A percentile compares a stretch with the other conserved stretches of the same genome.
Evolutionary conservation across 305 asterid species (phyloP).

Genomic region (Fraxinus albicans): DNA sequence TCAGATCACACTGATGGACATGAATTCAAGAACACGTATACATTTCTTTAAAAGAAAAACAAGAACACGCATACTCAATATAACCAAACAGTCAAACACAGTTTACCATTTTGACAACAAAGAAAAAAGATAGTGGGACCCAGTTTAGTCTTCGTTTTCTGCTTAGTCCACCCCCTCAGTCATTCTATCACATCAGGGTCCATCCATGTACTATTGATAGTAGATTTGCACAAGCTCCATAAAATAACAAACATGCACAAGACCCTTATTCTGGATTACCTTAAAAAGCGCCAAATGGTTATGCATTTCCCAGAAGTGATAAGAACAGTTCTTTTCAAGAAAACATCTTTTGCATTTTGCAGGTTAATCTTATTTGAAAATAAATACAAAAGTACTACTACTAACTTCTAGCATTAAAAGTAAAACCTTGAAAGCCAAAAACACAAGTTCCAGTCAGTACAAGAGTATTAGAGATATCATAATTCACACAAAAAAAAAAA

Average conservation of each 20-base stretch:
- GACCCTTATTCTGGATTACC: too few species aligned
- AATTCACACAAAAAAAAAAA: background rate
- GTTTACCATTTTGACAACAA: background rate
- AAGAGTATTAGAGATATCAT: background rate
- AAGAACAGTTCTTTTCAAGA: background rate
- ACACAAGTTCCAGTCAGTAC: background rate
- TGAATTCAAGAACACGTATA: background rate
- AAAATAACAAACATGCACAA: too few species aligned
- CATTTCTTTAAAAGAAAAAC: background rate
- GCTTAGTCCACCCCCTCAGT: too few species aligned
- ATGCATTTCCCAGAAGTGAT: background rate
- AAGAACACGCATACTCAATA: background rate
- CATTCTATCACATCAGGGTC: too few species aligned
- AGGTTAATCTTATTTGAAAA: background rate
- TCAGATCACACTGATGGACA: background rate
- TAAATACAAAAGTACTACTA: background rate
- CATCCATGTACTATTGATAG: too few species aligned
- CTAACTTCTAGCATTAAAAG: background rate
- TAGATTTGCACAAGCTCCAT: too few species aligned
- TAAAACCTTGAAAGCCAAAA: background rate
- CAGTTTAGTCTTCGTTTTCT: too few species aligned
- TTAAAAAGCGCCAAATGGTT: too few species aligned
- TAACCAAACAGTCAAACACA: background rate
- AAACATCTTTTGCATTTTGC: background rate
- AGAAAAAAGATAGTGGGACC: too few species aligned